phyloP scores from a whole-genome alignment of 495 filamentous ascomycete genomes.

The Hypoxylon lienhwacheense region DNA sequence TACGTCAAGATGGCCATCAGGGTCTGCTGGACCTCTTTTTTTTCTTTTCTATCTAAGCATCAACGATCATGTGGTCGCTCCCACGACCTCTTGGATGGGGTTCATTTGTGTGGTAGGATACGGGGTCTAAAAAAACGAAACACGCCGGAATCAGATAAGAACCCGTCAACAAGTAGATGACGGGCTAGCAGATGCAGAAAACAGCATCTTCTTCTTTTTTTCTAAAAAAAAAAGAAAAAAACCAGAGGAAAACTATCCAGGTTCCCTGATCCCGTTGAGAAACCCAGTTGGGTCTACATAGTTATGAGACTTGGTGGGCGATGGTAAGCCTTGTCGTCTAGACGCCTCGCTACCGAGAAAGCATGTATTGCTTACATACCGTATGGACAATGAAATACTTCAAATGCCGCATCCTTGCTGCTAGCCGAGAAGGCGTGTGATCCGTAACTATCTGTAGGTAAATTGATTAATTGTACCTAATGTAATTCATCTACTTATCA shows the following conservation, averaged over 20 bases:
- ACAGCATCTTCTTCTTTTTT: too few relatives aligned
- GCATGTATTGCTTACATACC: slow-evolving; percentile 13
- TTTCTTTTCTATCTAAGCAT: slow-evolving; percentile 22
- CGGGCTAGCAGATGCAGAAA: background rate
- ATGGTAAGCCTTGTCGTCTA: too few relatives aligned
- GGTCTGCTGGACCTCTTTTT: slow-evolving; percentile 18
- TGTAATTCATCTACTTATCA: too few relatives aligned
- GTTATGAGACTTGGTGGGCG: background rate
- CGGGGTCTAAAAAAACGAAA: slow-evolving; percentile 18
- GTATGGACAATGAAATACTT: slow-evolving; percentile 17
- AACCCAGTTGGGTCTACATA: background rate
- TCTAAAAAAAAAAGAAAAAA: too few relatives aligned
- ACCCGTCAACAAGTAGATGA: background rate
- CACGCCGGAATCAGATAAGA: slow-evolving; percentile 8
- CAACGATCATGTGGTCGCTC: slow-evolving; percentile 12
- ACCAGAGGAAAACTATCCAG: too few relatives aligned
- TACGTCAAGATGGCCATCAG: slow-evolving; percentile 19
- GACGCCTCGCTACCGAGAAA: background rate
- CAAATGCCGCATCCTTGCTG: background rate
- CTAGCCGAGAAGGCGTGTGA: background rate
- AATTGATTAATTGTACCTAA: too few relatives aligned
- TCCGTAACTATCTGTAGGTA: background rate
- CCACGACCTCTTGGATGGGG: slow-evolving; percentile 12
- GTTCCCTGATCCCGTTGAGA: too few relatives aligned
- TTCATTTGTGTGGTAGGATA: slow-evolving; percentile 31